Conservation (phyloP, 495 filamentous ascomycete genomes). For the Hypoxylon perforatum region DNA sequence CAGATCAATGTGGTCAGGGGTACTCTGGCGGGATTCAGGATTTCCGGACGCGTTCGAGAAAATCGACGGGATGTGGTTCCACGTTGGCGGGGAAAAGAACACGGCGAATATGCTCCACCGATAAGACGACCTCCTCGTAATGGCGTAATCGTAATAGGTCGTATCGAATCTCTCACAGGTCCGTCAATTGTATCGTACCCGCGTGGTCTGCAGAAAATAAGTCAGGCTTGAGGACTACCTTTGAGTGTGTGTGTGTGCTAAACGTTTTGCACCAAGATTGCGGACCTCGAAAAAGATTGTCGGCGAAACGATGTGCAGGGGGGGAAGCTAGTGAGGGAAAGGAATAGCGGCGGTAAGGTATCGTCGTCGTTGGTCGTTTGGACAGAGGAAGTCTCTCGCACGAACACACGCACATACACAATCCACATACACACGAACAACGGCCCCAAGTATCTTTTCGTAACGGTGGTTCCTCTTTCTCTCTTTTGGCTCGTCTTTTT, state of each 20-base stretch:
- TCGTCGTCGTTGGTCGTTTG: conserved; percentile 44
- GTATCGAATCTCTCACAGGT: conserved; percentile 30
- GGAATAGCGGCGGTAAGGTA: conserved; percentile 28
- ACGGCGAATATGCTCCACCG: conserved; percentile 25
- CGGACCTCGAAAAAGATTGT: conserved; percentile 16
- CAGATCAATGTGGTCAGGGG: conserved; percentile 17
- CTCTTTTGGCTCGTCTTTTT: conserved; percentile 2
- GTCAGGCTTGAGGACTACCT: conserved; percentile 27
- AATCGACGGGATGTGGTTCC: conserved; percentile 24
- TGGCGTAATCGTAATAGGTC: conserved; percentile 41
- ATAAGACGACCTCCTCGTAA: conserved; percentile 34
- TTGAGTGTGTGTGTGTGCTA: conserved; percentile 12
- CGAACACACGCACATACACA: conserved; percentile 22
- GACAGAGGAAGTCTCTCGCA: conserved; percentile 36
- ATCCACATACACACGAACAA: conserved; percentile 17
- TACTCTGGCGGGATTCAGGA: conserved; percentile 15
- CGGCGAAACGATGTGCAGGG: conserved; percentile 20
- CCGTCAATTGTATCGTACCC: conserved; percentile 35
- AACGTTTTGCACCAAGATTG: conserved; percentile 18
- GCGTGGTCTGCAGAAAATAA: conserved; percentile 18
- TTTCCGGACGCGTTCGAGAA: conserved; percentile 28
- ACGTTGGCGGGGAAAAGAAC: conserved; percentile 30
- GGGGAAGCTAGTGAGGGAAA: conserved; percentile 14
- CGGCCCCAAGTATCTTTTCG: conserved; percentile 26
- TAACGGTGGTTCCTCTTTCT: conserved; percentile 15